Evolutionary conservation across 1,284 basidiomycete species (phyloP).

Genomic region (Ganoderma sp.): DNA sequence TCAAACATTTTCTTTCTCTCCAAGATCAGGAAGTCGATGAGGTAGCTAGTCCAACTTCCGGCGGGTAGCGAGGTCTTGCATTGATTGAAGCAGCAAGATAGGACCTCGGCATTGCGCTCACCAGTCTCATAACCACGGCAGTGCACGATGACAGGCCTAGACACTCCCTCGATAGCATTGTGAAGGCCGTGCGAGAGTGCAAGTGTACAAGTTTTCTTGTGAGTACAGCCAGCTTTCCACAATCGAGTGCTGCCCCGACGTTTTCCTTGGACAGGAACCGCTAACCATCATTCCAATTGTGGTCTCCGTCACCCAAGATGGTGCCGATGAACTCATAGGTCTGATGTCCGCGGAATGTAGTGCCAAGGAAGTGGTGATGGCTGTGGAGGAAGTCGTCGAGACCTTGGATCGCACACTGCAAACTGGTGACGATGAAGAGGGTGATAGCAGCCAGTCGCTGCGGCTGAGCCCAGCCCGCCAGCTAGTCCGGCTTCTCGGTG

Average conservation of each 20-base stretch:
- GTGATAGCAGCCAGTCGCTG: slow-evolving; percentile 36
- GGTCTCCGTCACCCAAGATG: slow-evolving; percentile 45
- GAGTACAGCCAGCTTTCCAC: slow-evolving; percentile 6
- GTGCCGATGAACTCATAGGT: slow-evolving; percentile 50
- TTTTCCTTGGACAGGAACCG: slow-evolving; percentile 51
- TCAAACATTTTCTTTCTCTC: slow-evolving; percentile 2
- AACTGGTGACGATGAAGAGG: slow-evolving; percentile 20
- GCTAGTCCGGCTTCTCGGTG: slow-evolving; percentile 44
- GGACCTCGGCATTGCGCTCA: slow-evolving; percentile 33
- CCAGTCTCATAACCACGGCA: slow-evolving; percentile 35
- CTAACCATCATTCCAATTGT: slow-evolving; percentile 55
- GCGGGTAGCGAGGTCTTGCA: not conserved
- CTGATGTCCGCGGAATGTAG: slow-evolving; percentile 51
- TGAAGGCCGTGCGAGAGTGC: slow-evolving; percentile 30
- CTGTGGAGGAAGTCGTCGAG: slow-evolving; percentile 64
- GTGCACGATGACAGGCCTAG: slow-evolving; percentile 35
- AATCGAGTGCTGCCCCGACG: not conserved
- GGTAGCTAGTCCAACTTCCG: slow-evolving; percentile 9
- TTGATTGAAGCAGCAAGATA: slow-evolving; percentile 21
- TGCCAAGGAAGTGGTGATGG: slow-evolving; percentile 67
- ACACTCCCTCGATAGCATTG: slow-evolving; percentile 30
- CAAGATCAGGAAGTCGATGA: slow-evolving; percentile 24
- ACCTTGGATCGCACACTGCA: slow-evolving; percentile 43
- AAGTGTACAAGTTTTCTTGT: slow-evolving; percentile 35
- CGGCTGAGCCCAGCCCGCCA: slow-evolving; percentile 37